Percentiles rank a stretch among this genome's conserved stretches.
Conservation (phyloP, 1,139 yeast species). For the Debaryomyces sp. region DNA sequence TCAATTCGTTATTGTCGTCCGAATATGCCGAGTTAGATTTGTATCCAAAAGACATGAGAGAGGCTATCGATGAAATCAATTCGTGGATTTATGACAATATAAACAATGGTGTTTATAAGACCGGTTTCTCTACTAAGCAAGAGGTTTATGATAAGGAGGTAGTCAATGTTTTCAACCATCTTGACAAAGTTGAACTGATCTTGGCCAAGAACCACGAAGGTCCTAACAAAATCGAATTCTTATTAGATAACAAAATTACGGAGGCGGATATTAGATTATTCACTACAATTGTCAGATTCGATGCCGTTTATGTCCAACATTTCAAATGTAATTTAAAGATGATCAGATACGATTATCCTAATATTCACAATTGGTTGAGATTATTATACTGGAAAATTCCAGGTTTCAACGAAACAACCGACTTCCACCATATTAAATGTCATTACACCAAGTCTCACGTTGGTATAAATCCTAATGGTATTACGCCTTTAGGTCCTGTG, state of each 20-base stretch:
- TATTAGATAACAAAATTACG: conserved; percentile 70
- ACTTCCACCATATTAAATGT: conserved; percentile 85
- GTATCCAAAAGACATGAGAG: conserved; percentile 58
- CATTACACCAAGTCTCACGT: conserved; percentile 88
- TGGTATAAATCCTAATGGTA: conserved; percentile 76
- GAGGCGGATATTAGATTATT: conserved; percentile 89
- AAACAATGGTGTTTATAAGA: conserved; percentile 92
- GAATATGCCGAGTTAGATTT: conserved; percentile 57
- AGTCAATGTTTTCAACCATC: conserved; percentile 60
- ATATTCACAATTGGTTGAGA: conserved; percentile 76
- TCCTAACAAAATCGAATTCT: conserved; percentile 40
- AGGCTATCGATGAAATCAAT: conserved; percentile 74
- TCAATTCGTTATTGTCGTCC: conserved; percentile 53
- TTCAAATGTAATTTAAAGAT: conserved; percentile 88
- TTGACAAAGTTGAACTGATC: conserved; percentile 75
- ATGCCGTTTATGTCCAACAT: conserved; percentile 90
- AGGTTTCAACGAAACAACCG: conserved; percentile 77
- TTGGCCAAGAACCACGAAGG: conserved; percentile 49
- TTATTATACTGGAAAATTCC: conserved; percentile 84
- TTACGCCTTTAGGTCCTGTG: conserved; percentile 88
- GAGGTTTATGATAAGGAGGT: conserved; percentile 81
- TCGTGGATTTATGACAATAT: conserved; percentile 84
- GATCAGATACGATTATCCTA: conserved; percentile 81
- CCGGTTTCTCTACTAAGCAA: conserved; percentile 87
- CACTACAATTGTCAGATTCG: conserved; percentile 79